Evolutionary conservation across 2,329 filamentous ascomycete species (phyloP).

Genomic region (Scortechinia acanthostroma): DNA sequence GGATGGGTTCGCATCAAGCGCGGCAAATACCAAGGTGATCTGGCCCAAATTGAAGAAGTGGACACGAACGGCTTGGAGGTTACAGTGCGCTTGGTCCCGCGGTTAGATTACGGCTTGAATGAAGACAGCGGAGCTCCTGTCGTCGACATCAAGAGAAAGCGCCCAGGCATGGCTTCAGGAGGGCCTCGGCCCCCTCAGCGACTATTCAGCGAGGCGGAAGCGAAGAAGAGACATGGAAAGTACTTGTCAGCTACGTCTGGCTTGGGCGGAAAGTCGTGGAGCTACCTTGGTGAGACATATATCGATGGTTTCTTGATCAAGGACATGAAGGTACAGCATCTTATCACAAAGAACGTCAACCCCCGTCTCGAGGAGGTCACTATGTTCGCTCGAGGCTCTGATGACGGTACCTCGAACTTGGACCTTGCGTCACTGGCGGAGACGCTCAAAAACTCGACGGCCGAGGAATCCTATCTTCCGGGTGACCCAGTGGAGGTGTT

Average conservation of each 20-base stretch:
- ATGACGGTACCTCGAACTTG: constrained; percentile 88
- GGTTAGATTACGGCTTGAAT: constrained; percentile 83
- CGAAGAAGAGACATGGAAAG: constrained; percentile 75
- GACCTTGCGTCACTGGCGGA: constrained; percentile 86
- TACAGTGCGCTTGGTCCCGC: constrained; percentile 78
- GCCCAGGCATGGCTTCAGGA: constrained; percentile 39
- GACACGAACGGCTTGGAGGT: constrained; percentile 89
- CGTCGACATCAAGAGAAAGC: constrained; percentile 73
- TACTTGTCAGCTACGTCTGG: constrained; percentile 21
- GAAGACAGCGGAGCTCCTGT: constrained; percentile 54
- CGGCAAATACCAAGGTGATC: constrained; percentile 76
- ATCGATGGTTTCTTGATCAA: constrained; percentile 89
- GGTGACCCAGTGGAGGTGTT: constrained; percentile 97
- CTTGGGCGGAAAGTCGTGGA: constrained; percentile 2
- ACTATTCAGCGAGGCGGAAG: constrained; percentile 87
- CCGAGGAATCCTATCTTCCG: constrained; percentile 77
- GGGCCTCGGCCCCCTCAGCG: constrained; percentile 76
- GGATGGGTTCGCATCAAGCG: constrained; percentile 85
- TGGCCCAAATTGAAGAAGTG: constrained; percentile 86
- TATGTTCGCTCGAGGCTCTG: constrained; percentile 79
- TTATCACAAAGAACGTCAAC: constrained; percentile 84
- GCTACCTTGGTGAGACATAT: constrained; percentile 58
- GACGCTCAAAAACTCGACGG: constrained; percentile 77
- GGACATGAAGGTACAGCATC: constrained; percentile 80
- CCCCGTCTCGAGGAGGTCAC: constrained; percentile 91